Percentiles rank a stretch among this genome's conserved stretches.
Conservation (phyloP, 2,329 filamentous ascomycete species). For the Arachnomyces sp. region DNA sequence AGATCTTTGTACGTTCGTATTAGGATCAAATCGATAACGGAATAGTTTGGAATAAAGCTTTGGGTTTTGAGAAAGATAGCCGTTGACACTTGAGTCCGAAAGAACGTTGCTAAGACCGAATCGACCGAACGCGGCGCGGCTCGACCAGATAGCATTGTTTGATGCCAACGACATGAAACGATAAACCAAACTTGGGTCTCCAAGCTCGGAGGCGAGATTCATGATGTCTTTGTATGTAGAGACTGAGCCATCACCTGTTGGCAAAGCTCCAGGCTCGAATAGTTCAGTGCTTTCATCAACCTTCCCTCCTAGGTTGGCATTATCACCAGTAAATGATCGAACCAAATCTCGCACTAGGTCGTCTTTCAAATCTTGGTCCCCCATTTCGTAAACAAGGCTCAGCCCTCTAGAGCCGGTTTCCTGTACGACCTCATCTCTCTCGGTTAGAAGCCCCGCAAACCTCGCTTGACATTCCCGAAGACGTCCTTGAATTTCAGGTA, state of each 20-base stretch:
- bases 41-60: constrained; percentile 94
- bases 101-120: constrained; percentile 90
- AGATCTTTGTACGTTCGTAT: constrained; percentile 80
- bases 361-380: constrained; percentile 70
- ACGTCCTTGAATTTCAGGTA: constrained; percentile 63
- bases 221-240: constrained; percentile 98
- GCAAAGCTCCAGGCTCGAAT: constrained; percentile 83
- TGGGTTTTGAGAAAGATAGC: constrained; percentile 69
- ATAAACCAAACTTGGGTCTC: constrained; percentile 92
- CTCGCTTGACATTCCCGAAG: constrained; percentile 74
- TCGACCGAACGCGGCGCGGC: constrained; percentile 88
- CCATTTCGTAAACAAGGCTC: constrained; percentile 88
- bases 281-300: constrained; percentile 87
- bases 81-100: constrained; percentile 66
- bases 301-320: constrained; percentile 61
- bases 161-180: constrained; percentile 97
- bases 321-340: constrained; percentile 70
- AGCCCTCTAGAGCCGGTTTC: constrained; percentile 89
- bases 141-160: constrained; percentile 95
- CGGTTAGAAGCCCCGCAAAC: constrained; percentile 80
- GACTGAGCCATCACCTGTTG: constrained; percentile 82
- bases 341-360: constrained; percentile 83
- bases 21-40: constrained; percentile 91
- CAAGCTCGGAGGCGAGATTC: constrained; percentile 88
- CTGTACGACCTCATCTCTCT: constrained; percentile 88